Conservation (phyloP, 179 eudicot species). For the Spinacia oleracea region DNA sequence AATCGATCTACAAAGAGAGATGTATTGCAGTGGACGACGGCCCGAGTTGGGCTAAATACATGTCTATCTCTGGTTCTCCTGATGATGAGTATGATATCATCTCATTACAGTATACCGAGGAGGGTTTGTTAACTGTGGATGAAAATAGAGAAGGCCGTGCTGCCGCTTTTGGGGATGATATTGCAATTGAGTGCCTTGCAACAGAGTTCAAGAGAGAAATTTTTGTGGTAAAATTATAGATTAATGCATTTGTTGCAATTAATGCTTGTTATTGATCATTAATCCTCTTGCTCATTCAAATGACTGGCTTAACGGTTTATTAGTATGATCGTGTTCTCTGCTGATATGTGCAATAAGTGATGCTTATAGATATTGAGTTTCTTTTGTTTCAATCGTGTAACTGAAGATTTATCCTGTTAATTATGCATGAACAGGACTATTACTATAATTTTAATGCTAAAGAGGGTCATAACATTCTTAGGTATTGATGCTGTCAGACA, state of each 20-base stretch:
- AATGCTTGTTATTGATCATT: not conserved
- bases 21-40: constrained; percentile 86
- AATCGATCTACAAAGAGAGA: constrained; percentile 88
- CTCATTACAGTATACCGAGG: constrained; percentile 86
- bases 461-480: no score
- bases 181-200: constrained; percentile 92
- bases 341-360: no score
- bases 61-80: constrained; percentile 86
- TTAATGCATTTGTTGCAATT: not conserved
- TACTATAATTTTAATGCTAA: no score
- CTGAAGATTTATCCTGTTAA: not conserved
- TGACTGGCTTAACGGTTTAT: not conserved
- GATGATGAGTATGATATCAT: constrained; percentile 91
- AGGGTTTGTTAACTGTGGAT: constrained; percentile 84
- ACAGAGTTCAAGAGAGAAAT: constrained; percentile 86
- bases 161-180: constrained; percentile 94
- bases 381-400: not conserved
- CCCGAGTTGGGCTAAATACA: constrained; percentile 90
- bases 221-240: constrained; percentile 61
- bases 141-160: constrained; percentile 86
- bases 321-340: no score
- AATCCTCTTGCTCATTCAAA: not conserved
- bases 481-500: no score
- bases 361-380: not conserved
- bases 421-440: not conserved